Base-by-base conservation (phyloP, 495 filamentous ascomycete genomes). In the Usnea hakonensis region DNA sequence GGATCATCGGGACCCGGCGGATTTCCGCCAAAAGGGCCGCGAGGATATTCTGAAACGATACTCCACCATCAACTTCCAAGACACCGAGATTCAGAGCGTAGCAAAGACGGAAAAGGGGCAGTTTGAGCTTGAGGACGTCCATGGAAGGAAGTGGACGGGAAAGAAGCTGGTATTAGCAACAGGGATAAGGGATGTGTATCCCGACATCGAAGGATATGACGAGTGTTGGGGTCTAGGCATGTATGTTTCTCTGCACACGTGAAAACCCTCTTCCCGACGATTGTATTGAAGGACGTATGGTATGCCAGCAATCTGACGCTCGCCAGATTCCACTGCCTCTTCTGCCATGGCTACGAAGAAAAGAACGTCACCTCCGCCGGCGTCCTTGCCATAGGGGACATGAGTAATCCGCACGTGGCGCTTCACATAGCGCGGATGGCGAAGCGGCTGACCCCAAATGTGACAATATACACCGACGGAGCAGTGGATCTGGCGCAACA, bases 151-250 rank as follows among this genome's bases (percentile, higher is more conserved):
- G 16, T 80, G 71, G 64, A 59, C 62, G 14, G 78, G 81, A 3
- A 69, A 73, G 32, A 83, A 83, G 63, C 35, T 85, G 2, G 70
- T 80, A 3, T 68, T 85, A 9, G 82, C 80, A 0, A 78, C 64
- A 7, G 81, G 82, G 0, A 72, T 78, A 0, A 58, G 41, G 35
- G 81, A 83, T 52, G 50, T 71, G 0, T 67, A 64, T 28, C 65
- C 69, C 75, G 60, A 75, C 36, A 72, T 77, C 35, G 52, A 69
- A 16, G 75, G 74, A 5, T 76, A 74, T 61, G 66, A 2, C 5
- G 70, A 73, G 21, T 70, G 65, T 55, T 76, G 73, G 74, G 70
- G 44, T 7, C 58, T 36, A 13, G 63, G 59, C 0, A 72, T 75
- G 72, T 74, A 69, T 63, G 68, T 64, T 35, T 43, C 19, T 16